These are phyloP conservation scores for Venturia aucupariae DNA, from an alignment of 2,329 filamentous ascomycete species.

Conservation along the genomic window DNA sequence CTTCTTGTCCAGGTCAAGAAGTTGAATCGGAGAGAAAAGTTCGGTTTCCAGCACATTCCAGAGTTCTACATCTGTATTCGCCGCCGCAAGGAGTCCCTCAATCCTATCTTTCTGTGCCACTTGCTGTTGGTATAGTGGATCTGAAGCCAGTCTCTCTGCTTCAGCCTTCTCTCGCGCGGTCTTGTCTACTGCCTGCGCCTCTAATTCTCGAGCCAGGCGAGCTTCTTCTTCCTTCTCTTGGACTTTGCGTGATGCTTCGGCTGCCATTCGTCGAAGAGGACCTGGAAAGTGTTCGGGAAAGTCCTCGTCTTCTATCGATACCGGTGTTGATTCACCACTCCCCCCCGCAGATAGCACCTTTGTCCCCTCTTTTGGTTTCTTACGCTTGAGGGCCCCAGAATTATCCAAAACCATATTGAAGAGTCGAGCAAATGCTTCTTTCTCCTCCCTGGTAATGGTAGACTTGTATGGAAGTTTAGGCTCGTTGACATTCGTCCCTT, in stretches of 20 bases:
- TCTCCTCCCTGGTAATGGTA: slow-evolving; percentile 17
- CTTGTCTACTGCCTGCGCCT: not conserved
- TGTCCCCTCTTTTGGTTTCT: not conserved
- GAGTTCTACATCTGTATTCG: slow-evolving; percentile 52
- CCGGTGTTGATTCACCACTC: slow-evolving; percentile 13
- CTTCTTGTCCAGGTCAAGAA: slow-evolving; percentile 7
- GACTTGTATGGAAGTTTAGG: slow-evolving; percentile 7
- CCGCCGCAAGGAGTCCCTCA: slow-evolving; percentile 43
- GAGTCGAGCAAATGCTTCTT: slow-evolving; percentile 15
- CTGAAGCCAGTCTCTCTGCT: slow-evolving; percentile 3
- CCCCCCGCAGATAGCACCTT: not conserved
- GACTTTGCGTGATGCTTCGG: slow-evolving; percentile 4
- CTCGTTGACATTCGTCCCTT: not conserved
- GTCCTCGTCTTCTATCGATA: not conserved
- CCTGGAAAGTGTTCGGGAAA: slow-evolving; percentile 7
- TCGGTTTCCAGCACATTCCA: slow-evolving; percentile 59
- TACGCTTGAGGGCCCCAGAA: not conserved
- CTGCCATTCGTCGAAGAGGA: slow-evolving; percentile 1
- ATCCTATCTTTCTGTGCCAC: slow-evolving; percentile 25
- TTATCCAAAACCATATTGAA: slow-evolving; percentile 9
- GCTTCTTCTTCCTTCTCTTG: slow-evolving; percentile 7
- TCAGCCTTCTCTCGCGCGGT: not conserved
- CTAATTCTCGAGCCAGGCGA: slow-evolving; percentile 39
- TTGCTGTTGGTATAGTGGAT: slow-evolving; percentile 15
- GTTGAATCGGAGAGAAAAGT: slow-evolving; percentile 44